Conservation (phyloP, 805 yeast species). For the Yarrowia hollandica region DNA sequence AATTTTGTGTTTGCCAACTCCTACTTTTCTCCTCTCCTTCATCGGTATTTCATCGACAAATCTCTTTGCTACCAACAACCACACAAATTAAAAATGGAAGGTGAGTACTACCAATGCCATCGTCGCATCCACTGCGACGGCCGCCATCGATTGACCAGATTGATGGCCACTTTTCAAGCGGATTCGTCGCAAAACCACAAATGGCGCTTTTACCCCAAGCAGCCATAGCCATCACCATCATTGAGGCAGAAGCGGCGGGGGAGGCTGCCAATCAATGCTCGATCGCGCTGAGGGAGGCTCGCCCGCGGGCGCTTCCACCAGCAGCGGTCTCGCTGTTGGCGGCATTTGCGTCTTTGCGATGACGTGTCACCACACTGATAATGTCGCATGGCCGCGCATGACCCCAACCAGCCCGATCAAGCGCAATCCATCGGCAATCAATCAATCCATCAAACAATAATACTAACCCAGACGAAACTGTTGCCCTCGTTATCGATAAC, state of each 20-base stretch:
- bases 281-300: background rate
- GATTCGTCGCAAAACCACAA: background rate
- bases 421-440: background rate
- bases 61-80: constrained; percentile 27
- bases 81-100: constrained; percentile 33
- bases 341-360: background rate
- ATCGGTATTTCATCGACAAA: constrained; percentile 29
- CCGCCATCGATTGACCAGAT: background rate
- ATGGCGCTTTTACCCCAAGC: constrained; percentile 6
- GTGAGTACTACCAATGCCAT: constrained; percentile 30
- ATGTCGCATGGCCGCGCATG: constrained; percentile 17
- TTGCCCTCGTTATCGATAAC: constrained; percentile 83
- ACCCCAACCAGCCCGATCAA: background rate
- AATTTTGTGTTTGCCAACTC: constrained; percentile 31
- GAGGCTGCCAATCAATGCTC: background rate
- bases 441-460: background rate
- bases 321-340: too few relatives aligned
- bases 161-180: background rate
- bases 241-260: background rate
- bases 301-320: background rate
- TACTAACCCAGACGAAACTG: constrained; percentile 39
- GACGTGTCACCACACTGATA: constrained; percentile 21
- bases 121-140: background rate
- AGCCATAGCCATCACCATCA: background rate
- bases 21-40: constrained; percentile 30